These are phyloP conservation scores for Penicillium alfredii DNA, from an alignment of 495 filamentous ascomycete genomes.

Conservation along the genomic window DNA sequence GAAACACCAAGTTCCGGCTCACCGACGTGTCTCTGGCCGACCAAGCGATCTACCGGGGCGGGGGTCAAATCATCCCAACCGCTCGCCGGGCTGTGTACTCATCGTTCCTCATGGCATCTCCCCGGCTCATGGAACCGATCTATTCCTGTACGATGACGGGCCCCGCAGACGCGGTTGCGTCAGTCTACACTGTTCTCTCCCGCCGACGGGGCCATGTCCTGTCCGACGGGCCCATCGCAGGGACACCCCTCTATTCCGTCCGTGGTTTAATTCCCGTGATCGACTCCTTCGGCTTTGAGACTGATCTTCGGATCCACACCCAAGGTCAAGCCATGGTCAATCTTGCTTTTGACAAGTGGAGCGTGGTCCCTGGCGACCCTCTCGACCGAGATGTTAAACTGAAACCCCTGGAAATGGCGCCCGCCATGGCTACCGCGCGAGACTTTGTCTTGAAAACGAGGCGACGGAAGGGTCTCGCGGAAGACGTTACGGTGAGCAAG, in stretches of 20 bases:
- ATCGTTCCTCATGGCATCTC: slow-evolving; percentile 94
- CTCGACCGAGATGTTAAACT: slow-evolving; percentile 80
- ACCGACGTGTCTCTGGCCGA: slow-evolving; percentile 83
- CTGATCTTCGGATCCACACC: slow-evolving; percentile 91
- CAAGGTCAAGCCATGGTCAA: slow-evolving; percentile 86
- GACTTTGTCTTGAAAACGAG: slow-evolving; percentile 97
- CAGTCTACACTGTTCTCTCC: slow-evolving; percentile 86
- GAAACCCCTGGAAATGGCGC: slow-evolving; percentile 79
- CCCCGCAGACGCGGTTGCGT: slow-evolving; percentile 80
- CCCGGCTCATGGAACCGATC: slow-evolving; percentile 91
- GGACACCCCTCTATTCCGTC: slow-evolving; percentile 90
- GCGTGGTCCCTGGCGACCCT: slow-evolving; percentile 89
- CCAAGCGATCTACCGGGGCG: slow-evolving; percentile 89
- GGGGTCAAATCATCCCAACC: slow-evolving; percentile 96
- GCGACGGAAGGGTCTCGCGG: slow-evolving; percentile 84
- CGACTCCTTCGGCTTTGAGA: slow-evolving; percentile 96
- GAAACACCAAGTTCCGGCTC: slow-evolving; percentile 91
- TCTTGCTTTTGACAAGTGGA: slow-evolving; percentile 95
- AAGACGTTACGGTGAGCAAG: slow-evolving; percentile 92
- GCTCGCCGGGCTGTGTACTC: slow-evolving; percentile 86
- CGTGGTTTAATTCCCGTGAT: slow-evolving; percentile 90
- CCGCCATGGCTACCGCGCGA: slow-evolving; percentile 77
- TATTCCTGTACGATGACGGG: slow-evolving; percentile 90
- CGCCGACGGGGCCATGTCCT: slow-evolving; percentile 88
- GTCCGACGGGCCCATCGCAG: slow-evolving; percentile 85